These are phyloP conservation scores for Botrytis pseudocinerea DNA, from an alignment of 2,329 filamentous ascomycete species.

Conservation along the genomic window DNA sequence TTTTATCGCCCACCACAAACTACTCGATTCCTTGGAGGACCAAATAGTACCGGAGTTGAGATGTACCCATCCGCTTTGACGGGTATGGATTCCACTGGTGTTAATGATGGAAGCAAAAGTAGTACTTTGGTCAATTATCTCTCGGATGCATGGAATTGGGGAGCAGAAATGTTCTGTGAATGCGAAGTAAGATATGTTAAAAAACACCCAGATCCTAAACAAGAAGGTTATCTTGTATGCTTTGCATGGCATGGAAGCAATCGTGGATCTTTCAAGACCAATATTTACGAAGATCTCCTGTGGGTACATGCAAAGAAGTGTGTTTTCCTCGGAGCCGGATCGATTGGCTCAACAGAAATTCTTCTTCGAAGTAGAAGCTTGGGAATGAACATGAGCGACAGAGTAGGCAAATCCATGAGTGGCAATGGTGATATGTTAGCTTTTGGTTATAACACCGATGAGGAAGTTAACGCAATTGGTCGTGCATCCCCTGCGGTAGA, in stretches of 20 bases:
- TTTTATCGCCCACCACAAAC: constrained; percentile 61
- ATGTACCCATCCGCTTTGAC: constrained; percentile 61
- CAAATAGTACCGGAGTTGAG: constrained; percentile 63
- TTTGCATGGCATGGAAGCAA: constrained; percentile 64
- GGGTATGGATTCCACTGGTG: constrained; percentile 62
- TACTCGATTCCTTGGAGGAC: constrained; percentile 60
- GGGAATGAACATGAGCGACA: constrained; percentile 58
- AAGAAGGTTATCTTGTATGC: constrained; percentile 61
- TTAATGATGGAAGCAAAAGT: constrained; percentile 69
- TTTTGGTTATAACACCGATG: constrained; percentile 64
- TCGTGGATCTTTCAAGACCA: constrained; percentile 54
- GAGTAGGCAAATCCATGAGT: constrained; percentile 60
- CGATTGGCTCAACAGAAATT: constrained; percentile 66
- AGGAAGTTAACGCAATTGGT: constrained; percentile 58
- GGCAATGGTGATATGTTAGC: constrained; percentile 67
- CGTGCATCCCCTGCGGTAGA: constrained; percentile 50
- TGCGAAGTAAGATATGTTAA: constrained; percentile 65
- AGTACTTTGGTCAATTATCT: constrained; percentile 67
- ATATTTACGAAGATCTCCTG: constrained; percentile 60
- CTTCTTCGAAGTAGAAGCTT: constrained; percentile 59
- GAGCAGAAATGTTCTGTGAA: constrained; percentile 69
- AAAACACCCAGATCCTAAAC: constrained; percentile 47
- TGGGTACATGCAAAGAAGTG: constrained; percentile 66
- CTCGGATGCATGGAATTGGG: constrained; percentile 71
- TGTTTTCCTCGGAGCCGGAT: constrained; percentile 66